Conservation (phyloP, 805 yeast species). For the Wickerhamiella parazyma region DNA sequence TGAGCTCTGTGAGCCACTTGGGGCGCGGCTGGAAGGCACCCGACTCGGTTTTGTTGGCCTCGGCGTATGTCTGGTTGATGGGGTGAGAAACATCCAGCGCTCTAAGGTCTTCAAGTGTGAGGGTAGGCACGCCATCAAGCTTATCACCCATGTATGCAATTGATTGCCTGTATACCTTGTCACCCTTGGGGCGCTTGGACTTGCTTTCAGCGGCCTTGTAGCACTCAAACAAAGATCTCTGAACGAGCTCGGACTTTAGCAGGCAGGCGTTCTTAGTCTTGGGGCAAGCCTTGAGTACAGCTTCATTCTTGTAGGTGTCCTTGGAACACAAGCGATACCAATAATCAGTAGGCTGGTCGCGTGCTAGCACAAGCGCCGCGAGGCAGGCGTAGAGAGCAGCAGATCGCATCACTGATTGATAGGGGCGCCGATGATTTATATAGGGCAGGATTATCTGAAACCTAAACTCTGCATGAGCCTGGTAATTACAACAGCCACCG, state of each 20-base stretch:
- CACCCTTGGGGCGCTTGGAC: neutral
- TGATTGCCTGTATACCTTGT: neutral
- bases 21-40: slow-evolving; percentile 7
- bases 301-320: slow-evolving; percentile 3
- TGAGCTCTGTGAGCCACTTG: neutral
- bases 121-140: neutral
- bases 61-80: slow-evolving; percentile 3
- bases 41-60: slow-evolving; percentile 2
- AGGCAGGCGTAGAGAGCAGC: neutral
- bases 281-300: slow-evolving; percentile 1
- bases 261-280: neutral
- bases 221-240: slow-evolving; percentile 5
- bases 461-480: neutral
- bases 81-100: neutral
- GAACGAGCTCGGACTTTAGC: neutral
- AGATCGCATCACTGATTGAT: neutral
- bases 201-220: neutral
- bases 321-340: slow-evolving; percentile 7
- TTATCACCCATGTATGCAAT: neutral
- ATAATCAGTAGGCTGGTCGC: slow-evolving; percentile 1
- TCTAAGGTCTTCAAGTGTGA: neutral
- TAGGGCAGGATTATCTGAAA: neutral
- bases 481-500: too few species aligned
- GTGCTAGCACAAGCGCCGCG: neutral
- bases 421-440: neutral